A percentile compares a stretch with the other conserved stretches of the same genome.
These are phyloP conservation scores for Mycena epipterygia DNA, from an alignment of 768 basidiomycete genomes.

Conservation along the genomic window DNA sequence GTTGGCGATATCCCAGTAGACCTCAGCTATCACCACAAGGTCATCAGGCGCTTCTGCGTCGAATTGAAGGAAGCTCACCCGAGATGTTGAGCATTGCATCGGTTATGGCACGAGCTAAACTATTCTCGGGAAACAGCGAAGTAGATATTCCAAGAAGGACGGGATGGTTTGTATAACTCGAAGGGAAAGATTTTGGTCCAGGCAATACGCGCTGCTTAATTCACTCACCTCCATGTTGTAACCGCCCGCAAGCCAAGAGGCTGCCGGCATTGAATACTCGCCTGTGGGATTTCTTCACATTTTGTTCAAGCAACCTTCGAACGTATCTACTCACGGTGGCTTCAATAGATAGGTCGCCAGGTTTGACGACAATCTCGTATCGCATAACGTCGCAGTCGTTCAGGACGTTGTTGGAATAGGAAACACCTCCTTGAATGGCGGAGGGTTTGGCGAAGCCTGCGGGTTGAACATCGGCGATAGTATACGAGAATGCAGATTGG, in stretches of 20 bases:
- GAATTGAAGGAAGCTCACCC: background rate
- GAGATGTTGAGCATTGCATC: slow-evolving; percentile 8
- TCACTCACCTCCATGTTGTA: slow-evolving; percentile 18
- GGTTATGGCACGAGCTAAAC: slow-evolving; percentile 9
- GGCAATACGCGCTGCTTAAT: too few species aligned
- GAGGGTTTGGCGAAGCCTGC: background rate
- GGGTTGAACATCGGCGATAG: slow-evolving; percentile 27
- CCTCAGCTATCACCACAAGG: background rate
- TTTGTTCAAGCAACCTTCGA: too few species aligned
- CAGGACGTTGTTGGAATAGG: slow-evolving; percentile 23
- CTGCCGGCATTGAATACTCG: slow-evolving; percentile 18
- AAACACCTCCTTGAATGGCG: slow-evolving; percentile 3
- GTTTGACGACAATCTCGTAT: slow-evolving; percentile 27
- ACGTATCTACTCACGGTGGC: slow-evolving; percentile 13
- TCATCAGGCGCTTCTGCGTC: background rate
- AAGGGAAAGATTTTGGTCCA: background rate
- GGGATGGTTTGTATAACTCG: slow-evolving; percentile 13
- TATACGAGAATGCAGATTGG: slow-evolving; percentile 33
- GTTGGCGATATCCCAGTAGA: slow-evolving; percentile 11
- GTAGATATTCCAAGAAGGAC: background rate
- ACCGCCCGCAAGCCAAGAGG: slow-evolving; percentile 14
- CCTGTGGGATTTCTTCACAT: slow-evolving; percentile 8
- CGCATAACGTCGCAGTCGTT: slow-evolving; percentile 24
- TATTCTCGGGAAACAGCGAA: background rate
- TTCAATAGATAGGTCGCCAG: slow-evolving; percentile 29